Base-by-base conservation (phyloP, 805 yeast species). In the Ogataea nonfermentans region DNA sequence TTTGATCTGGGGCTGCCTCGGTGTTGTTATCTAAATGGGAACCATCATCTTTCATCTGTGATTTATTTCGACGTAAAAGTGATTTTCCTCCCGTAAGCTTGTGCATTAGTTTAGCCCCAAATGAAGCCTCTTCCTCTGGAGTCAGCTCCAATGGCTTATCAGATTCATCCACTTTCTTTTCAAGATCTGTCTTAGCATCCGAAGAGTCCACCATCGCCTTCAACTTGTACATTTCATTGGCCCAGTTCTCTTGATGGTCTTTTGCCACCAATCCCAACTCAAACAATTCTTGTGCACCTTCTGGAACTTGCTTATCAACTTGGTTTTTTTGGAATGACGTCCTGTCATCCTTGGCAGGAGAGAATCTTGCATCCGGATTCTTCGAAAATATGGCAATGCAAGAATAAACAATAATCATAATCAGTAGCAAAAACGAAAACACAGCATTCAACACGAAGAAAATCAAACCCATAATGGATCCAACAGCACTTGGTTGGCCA, bases 361-460 rank as follows among this genome's bases (percentile, higher is more conserved):
- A 86, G 60, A 84, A 84, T 61, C 93, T 76, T 9, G 89, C 79
- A 63, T 87, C 96, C 19, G 96, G 96, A 59, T 87, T 87, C 68
- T 83, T 86, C 24, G 90, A 80, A 50, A 81, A 70, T 1, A 84
- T 46, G 7, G 85, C 79, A 53, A 79, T 65, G n/a, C 65, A 59
- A 40, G 81, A 74, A 51, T 84, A 80, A 2, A 79, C 79, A 44
- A 89, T 70, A 53, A 86, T 81, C 67, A 81, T 63, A 24, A 89
- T 50, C 59, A 90, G 72, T 51, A 90, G 68, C 37, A 87, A 71
- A 49, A 86, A 71, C 7, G 95, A 79, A 57, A 85, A 89, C 4
- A 91, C 95, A 6, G 96, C 96, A 61, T 90, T 90, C 60, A 90
- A 62, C 41, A 90, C 73, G 61, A 90, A 90, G 65, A 86, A 90